Conservation (phyloP, 169 alveolate species). For the Cryptosporidium viatorum region DNA sequence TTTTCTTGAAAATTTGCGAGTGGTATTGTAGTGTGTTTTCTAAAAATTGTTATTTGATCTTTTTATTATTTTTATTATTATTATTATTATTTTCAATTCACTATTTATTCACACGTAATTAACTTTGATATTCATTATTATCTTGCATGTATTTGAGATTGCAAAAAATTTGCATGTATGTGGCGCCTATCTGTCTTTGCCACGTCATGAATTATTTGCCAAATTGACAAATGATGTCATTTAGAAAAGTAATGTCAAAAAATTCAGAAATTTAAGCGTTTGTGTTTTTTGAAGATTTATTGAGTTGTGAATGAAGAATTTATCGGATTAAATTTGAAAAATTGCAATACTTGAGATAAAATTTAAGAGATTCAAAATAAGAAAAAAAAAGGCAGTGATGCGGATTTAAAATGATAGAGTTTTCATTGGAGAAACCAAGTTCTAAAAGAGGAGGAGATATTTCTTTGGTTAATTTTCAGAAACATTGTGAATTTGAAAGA, state of each 20-base stretch:
- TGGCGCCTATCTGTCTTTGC: slow-evolving; percentile 2
- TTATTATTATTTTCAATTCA: neutral
- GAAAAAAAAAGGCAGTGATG: no score
- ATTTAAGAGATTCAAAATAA: no score
- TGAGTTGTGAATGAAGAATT: neutral
- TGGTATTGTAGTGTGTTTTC: slow-evolving; percentile 10
- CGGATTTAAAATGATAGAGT: neutral
- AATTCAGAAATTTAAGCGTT: no score
- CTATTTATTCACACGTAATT: neutral
- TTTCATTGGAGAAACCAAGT: neutral
- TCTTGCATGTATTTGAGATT: neutral
- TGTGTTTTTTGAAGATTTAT: no score
- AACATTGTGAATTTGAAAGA: neutral
- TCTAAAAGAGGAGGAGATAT: neutral
- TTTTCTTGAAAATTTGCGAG: neutral
- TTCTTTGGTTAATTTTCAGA: neutral
- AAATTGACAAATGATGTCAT: neutral
- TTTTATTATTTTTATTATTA: neutral
- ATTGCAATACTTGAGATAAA: neutral
- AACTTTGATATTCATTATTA: neutral
- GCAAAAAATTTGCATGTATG: neutral
- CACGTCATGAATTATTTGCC: slow-evolving; percentile 17
- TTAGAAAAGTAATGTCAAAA: no score
- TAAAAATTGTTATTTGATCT: neutral
- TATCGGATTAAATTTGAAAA: neutral